Base-by-base conservation (phyloP, 139 green algal species). In the Astrephomene gubernaculifera region DNA sequence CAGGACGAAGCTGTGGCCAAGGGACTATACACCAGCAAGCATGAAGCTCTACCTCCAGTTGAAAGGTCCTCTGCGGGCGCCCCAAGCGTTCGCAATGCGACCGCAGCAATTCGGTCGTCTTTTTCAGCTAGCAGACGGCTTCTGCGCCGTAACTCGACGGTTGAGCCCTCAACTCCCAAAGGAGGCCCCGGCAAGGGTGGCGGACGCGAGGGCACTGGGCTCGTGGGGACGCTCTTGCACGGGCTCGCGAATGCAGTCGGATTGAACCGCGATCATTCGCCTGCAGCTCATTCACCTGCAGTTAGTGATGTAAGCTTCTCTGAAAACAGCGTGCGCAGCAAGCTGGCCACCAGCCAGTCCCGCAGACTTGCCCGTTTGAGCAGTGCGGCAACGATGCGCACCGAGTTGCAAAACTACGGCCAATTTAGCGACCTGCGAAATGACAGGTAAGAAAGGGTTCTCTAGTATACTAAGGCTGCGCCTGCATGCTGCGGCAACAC, bases 401-500 rank as follows among this genome's bases (percentile, higher is more conserved):
- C 17, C 29, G 76, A 72, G 60, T 9, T 72, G 14, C 60, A 72
- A n/a, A 61, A 72, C 27, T 63, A 31, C 60, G 35, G 41, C 41
- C 76, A 83, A 41, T 83, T 83, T 17, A 60, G 76, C 4, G 76
- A 83, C 60, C 60, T 83, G 29, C 38, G 76, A 7, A 83, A 83
- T 31, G 76, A 83, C 60, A 73, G 60, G 76, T 29, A 41, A 57
- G 68, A 36, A 22, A n/a, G 57, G 57, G n/a, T n/a, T n/a, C n/a
- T n/a, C n/a, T n/a, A n/a, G n/a, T n/a, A n/a, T n/a, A n/a, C n/a
- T n/a, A n/a, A n/a, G n/a, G n/a, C n/a, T n/a, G n/a, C n/a, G n/a
- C n/a, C n/a, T n/a, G n/a, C n/a, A n/a, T n/a, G n/a, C n/a, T n/a
- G n/a, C n/a, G n/a, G n/a, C n/a, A n/a, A n/a, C n/a, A n/a, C n/a